Evolutionary conservation across 164 flowering plant species (phyloP), one percentile per base, ranked within the genome.

Genomic region (Tetracentron sinense): DNA sequence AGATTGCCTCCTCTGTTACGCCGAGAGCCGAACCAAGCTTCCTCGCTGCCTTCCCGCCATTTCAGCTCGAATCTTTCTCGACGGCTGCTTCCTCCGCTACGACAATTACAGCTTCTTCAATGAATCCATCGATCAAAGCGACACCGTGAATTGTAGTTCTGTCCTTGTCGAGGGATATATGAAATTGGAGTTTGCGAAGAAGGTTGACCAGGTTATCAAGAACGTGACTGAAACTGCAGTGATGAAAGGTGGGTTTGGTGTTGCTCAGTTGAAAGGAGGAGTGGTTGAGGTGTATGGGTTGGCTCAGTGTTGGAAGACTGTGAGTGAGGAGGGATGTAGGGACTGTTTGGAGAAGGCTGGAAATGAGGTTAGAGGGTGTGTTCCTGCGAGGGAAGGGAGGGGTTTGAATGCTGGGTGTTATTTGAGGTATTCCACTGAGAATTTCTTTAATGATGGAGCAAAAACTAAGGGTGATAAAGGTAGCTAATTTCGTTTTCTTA

Each of bases 391-490:
- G 11, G 91, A 87, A 65, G 97, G 88, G 49, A 81, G 89, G 54
- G 88, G 70, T 1, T 65, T 89, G 84, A 75, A 73, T 71, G 74
- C 88, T 33, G 97, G 97, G 12, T 92, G 97, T 62, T 92, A 83
- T 60, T 50, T 92, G 76, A 82, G 95, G 74, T 92, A 86, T 58
- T 92, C 92, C 0, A 79, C 83, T 0, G 35, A 54, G 16, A 84
- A 80, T 60, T 89, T 92, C 46, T 79, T 70, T 31, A 58, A 58
- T 51, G 69, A 78, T 27, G 70, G 48, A 0, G 57, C 38, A 7
- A 61, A 15, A 4, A 17, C 42, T 8, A 57, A 29, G 14, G 61
- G 65, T 47, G 26, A 22, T 2, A 10, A 21, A 20, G 26, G 54
- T 50, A 50, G 20, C 7, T 38, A 1, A 8, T 16, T 38, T 38